Conservation (phyloP, 139 green algal genomes). For the Chlorella sp. region DNA sequence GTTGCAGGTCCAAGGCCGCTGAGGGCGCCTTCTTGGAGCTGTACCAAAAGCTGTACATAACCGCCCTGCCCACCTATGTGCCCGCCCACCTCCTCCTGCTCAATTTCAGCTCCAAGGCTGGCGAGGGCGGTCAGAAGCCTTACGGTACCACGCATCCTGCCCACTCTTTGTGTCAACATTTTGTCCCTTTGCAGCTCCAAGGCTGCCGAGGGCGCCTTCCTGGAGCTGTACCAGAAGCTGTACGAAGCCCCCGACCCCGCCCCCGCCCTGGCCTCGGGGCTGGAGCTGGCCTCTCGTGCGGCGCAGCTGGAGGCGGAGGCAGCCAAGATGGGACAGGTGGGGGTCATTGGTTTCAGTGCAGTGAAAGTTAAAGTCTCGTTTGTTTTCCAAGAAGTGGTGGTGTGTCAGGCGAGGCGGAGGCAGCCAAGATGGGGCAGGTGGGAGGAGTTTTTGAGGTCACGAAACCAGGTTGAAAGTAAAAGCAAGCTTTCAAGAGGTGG, state of each 20-base stretch:
- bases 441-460: no score
- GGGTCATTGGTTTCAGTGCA: no score
- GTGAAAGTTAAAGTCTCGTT: no score
- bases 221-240: constrained; percentile 92
- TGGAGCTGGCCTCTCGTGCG: constrained; percentile 60
- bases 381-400: no score
- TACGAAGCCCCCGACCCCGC: constrained; percentile 95
- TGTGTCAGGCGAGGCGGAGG: constrained; percentile 68
- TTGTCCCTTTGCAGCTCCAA: constrained; percentile 60
- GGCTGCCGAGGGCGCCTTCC: constrained; percentile 75
- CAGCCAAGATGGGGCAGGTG: neutral
- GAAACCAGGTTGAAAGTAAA: no score
- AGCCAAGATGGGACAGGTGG: constrained; percentile 37
- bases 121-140: no score
- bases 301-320: constrained; percentile 69
- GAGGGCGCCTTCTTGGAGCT: constrained; percentile 86
- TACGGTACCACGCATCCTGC: neutral
- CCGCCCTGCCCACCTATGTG: no score
- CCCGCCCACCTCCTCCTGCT: no score
- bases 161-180: neutral
- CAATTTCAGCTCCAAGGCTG: no score
- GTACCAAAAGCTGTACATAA: constrained; percentile 92
- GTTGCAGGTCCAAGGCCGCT: constrained; percentile 65
- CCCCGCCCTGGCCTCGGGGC: constrained; percentile 59
- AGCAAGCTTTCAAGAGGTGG: no score